Base-by-base conservation (phyloP, 192 early-diverging fungal genomes). In the Backusella sp. region DNA sequence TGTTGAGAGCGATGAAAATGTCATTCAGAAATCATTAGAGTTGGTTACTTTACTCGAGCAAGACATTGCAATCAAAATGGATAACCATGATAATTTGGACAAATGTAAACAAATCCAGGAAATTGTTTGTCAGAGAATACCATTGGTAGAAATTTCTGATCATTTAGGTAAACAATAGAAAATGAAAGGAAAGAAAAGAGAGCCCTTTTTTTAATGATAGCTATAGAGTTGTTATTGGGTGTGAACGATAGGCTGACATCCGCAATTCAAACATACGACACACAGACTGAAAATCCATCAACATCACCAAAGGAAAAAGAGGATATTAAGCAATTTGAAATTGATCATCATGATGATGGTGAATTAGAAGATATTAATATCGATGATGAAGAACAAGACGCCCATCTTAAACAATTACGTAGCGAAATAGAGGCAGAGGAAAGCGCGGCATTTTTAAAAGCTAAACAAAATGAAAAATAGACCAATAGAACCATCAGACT, bases 311-410 rank as follows among this genome's bases (percentile, higher is more conserved):
- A n/a, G 1, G 15, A 49, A 49, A 5, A 49, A 49, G 17, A 69
- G 4, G 35, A 23, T 11, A 11, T 32, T 3, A 14, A 49, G 8
- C 41, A 72, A 75, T 79, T 82, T 72, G 73, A 74, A 21, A 79
- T 82, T 11, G 81, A 77, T 62, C 77, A 79, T 23, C 74, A 70
- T 12, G 81, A 82, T 21, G 80, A 81, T 5, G 80, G 77, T 26
- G 80, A 82, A 21, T 39, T 34, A 62, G 26, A 62, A 14, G 56
- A 62, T 28, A 28, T 62, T 39, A 26, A 15, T 52, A 41, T 19
- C 9, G 46, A 70, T 21, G 41, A 70, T 9, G 52, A 70, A 30
- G 41, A 70, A 23, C 39, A 39, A 17, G 44, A 71, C 6, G 36
- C 34, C 26, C 66, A 77, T 65, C 70, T 82, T 6, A 44, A 73